Evolutionary conservation across 305 asterid species (phyloP).

Genomic region (Fraxinus floribunda): DNA sequence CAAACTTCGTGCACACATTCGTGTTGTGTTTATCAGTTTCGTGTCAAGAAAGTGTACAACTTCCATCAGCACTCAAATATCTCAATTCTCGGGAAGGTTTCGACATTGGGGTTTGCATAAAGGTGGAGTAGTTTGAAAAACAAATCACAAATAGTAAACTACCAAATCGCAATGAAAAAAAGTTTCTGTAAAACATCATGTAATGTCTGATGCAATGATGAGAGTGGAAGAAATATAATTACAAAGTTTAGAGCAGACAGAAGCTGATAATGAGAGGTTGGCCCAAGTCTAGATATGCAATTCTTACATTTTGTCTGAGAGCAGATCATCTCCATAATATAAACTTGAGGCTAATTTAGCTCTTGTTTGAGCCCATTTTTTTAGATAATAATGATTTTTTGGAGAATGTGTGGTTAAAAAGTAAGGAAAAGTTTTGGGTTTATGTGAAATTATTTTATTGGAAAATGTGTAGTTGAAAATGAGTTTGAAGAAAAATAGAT

Average conservation of each 20-base stretch:
- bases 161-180: neutral
- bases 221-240: neutral
- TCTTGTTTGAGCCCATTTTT: too few relatives aligned
- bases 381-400: too few relatives aligned
- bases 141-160: neutral
- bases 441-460: too few relatives aligned
- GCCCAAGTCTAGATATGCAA: neutral
- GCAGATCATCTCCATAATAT: neutral
- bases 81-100: neutral
- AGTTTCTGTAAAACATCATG: neutral
- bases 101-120: neutral
- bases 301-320: neutral
- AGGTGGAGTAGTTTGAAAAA: neutral
- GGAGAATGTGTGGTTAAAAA: too few relatives aligned
- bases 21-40: neutral
- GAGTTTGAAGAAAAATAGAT: neutral
- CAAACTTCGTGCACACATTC: neutral
- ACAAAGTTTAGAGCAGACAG: neutral
- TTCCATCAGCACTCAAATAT: neutral
- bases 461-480: neutral
- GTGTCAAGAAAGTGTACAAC: neutral
- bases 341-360: neutral
- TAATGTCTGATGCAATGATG: neutral
- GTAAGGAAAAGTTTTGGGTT: too few relatives aligned
- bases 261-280: neutral